These are phyloP conservation scores for Fraxinus sp. DNA, from an alignment of 305 asterid genomes.

Conservation along the genomic window DNA sequence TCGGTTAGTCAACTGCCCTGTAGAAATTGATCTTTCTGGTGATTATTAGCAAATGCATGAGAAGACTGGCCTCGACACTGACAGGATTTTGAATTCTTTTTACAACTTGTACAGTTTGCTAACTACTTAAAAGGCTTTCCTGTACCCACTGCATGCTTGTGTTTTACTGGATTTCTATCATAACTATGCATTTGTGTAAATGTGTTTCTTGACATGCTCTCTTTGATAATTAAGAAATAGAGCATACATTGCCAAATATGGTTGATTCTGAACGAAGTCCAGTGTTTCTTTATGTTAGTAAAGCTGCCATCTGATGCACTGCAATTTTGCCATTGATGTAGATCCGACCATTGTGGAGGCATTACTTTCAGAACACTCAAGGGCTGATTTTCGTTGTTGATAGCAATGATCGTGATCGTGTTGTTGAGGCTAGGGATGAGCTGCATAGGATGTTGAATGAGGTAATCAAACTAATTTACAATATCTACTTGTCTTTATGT, in stretches of 20 bases:
- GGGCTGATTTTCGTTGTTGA: slow-evolving; percentile 88
- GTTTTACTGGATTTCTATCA: not conserved
- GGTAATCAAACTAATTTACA: slow-evolving; percentile 33
- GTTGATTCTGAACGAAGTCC: not conserved
- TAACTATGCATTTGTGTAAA: not conserved
- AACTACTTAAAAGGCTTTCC: not conserved
- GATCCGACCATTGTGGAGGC: slow-evolving; percentile 95
- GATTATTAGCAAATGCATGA: not conserved
- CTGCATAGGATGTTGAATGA: slow-evolving; percentile 89
- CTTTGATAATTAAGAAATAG: not conserved
- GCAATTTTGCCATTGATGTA: slow-evolving; percentile 9
- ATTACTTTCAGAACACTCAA: slow-evolving; percentile 87
- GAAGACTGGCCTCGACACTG: not conserved
- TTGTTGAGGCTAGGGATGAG: slow-evolving; percentile 92
- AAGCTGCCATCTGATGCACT: not conserved
- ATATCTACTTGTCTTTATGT: not conserved
- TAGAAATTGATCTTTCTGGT: not conserved
- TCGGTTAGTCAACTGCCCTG: not conserved
- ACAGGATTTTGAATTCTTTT: not conserved
- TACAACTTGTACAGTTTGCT: not conserved
- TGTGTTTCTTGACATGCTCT: not conserved
- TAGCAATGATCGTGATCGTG: slow-evolving; percentile 88
- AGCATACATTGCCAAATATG: not conserved
- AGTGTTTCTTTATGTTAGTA: not conserved
- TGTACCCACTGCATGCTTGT: not conserved